Percentiles rank a stretch among this genome's conserved stretches.
Evolutionary conservation across 1,139 yeast genomes (phyloP).

Genomic region (Spencermartinsiella ligniputridi): DNA sequence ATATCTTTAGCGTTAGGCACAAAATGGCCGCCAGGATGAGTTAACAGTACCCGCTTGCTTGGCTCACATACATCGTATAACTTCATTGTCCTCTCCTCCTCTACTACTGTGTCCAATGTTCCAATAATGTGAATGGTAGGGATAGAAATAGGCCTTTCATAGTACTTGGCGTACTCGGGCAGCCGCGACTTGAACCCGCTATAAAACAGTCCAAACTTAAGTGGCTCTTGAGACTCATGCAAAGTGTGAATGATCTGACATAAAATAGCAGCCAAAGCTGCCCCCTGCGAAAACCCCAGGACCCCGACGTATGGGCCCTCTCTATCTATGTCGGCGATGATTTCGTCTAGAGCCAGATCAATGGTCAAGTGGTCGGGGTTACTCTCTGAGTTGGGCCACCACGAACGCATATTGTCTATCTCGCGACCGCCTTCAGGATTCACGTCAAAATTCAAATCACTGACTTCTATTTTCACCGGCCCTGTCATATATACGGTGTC

Average conservation of each 20-base stretch:
- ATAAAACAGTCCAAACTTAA: constrained; percentile 69
- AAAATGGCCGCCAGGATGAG: constrained; percentile 84
- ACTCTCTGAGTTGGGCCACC: constrained; percentile 43
- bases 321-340: constrained; percentile 50
- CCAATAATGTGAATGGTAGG: constrained; percentile 79
- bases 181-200: constrained; percentile 72
- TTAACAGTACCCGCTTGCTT: constrained; percentile 45
- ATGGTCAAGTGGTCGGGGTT: constrained; percentile 38
- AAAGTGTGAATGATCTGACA: constrained; percentile 28
- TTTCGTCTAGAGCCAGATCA: constrained; percentile 46
- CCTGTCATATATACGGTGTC: constrained; percentile 77
- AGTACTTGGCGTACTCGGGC: constrained; percentile 45
- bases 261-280: constrained; percentile 60
- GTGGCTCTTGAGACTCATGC: constrained; percentile 39
- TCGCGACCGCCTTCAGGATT: constrained; percentile 29
- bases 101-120: constrained; percentile 82
- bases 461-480: constrained; percentile 58
- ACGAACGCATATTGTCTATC: constrained; percentile 41
- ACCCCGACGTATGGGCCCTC: constrained; percentile 89
- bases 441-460: constrained; percentile 63
- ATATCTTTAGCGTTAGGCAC: constrained; percentile 69
- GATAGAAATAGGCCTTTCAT: constrained; percentile 42
- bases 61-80: constrained; percentile 52
- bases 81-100: constrained; percentile 60
- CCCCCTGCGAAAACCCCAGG: constrained; percentile 92